phyloP scores from a whole-genome alignment of 2,329 filamentous ascomycete genomes.

The Aureobasidium pullulans region DNA sequence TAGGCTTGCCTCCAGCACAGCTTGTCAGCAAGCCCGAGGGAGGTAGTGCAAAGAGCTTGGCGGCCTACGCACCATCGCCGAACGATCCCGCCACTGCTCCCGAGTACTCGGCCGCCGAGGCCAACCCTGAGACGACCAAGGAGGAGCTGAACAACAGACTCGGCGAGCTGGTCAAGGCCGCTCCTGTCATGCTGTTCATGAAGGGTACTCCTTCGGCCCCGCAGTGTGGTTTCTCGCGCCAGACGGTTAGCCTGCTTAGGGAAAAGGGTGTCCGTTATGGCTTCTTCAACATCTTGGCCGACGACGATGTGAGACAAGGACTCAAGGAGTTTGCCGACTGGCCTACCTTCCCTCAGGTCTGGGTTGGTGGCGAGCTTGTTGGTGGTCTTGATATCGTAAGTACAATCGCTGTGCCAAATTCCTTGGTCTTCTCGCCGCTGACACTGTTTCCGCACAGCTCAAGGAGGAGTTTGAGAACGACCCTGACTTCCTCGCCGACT shows the following conservation, averaged over 20 bases:
- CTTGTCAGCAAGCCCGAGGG: constrained; percentile 37
- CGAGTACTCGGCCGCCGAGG: constrained; percentile 35
- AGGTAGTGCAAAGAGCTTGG: constrained; percentile 32
- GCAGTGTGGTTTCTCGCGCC: constrained; percentile 87
- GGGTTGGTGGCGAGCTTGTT: constrained; percentile 82
- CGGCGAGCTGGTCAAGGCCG: constrained; percentile 81
- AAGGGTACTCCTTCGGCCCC: constrained; percentile 85
- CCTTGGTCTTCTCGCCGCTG: not conserved
- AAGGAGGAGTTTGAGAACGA: constrained; percentile 88
- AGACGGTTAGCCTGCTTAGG: constrained; percentile 76
- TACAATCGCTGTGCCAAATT: constrained; percentile 18
- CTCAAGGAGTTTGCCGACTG: constrained; percentile 97
- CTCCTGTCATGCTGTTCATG: constrained; percentile 98
- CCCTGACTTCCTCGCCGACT: constrained; percentile 72
- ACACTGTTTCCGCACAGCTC: constrained; percentile 48
- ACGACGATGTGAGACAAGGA: constrained; percentile 93
- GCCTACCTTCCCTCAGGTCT: constrained; percentile 95
- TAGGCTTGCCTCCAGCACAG: constrained; percentile 35
- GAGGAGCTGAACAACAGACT: constrained; percentile 80
- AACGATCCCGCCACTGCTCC: constrained; percentile 41
- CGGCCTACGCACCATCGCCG: constrained; percentile 38
- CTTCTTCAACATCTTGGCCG: constrained; percentile 97
- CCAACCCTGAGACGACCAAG: constrained; percentile 49
- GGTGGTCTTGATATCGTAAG: constrained; percentile 93
- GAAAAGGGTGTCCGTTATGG: constrained; percentile 92